These are phyloP conservation scores for Kodamaea suecica DNA, from an alignment of 1,139 yeast species.

Conservation along the genomic window DNA sequence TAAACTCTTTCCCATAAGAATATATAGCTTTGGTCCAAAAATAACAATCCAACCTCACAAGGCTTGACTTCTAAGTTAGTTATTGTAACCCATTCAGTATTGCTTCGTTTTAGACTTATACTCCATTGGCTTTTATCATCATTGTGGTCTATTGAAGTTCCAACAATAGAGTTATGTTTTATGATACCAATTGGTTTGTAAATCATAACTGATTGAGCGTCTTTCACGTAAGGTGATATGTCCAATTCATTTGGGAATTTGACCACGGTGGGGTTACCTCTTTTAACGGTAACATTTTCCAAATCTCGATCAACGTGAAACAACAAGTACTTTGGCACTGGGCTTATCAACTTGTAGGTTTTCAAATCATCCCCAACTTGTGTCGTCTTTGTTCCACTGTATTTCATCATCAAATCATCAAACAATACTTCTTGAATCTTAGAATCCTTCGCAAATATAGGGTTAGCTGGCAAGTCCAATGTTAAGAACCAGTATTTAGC, in stretches of 20 bases:
- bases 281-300: constrained; percentile 24
- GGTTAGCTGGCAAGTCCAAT: constrained; percentile 55
- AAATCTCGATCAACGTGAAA: constrained; percentile 55
- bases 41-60: constrained; percentile 57
- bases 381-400: constrained; percentile 26
- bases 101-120: constrained; percentile 42
- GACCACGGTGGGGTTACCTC: constrained; percentile 62
- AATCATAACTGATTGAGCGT: constrained; percentile 15
- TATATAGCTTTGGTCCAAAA: constrained; percentile 59
- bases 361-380: constrained; percentile 23
- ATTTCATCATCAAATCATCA: constrained; percentile 45
- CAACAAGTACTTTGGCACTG: constrained; percentile 53
- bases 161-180: constrained; percentile 37
- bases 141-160: constrained; percentile 19
- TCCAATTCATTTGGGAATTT: constrained; percentile 52
- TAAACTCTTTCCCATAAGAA: constrained; percentile 53
- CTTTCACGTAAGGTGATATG: constrained; percentile 30
- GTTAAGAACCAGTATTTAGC: constrained; percentile 60
- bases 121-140: constrained; percentile 46
- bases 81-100: constrained; percentile 55
- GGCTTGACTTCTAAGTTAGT: constrained; percentile 47
- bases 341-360: constrained; percentile 36
- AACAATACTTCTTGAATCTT: constrained; percentile 55
- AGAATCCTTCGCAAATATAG: constrained; percentile 43
- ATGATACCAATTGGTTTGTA: constrained; percentile 54